These are phyloP conservation scores for Flaveria floridana DNA, from an alignment of 140 eudicot genomes.

Conservation along the genomic window DNA sequence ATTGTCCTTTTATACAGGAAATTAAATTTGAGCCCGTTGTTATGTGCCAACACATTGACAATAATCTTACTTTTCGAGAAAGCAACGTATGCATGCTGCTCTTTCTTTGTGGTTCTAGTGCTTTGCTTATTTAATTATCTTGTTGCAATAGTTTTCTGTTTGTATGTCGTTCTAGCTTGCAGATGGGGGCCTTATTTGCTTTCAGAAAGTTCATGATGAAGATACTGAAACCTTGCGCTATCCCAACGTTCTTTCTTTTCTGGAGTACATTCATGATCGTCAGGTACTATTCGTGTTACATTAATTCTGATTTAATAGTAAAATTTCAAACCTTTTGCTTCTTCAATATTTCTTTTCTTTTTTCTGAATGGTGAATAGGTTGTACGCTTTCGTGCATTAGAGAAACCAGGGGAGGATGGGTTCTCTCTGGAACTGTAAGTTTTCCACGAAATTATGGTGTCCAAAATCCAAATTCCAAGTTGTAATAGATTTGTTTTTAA, in stretches of 20 bases:
- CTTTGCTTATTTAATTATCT: neutral
- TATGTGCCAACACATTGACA: constrained; percentile 63
- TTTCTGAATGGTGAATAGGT: constrained; percentile 10
- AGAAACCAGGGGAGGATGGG: too few relatives aligned
- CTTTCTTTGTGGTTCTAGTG: constrained; percentile 3
- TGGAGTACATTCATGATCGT: constrained; percentile 64
- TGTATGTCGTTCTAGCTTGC: constrained; percentile 49
- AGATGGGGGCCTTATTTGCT: constrained; percentile 79
- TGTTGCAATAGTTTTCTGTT: constrained; percentile 2
- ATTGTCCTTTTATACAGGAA: constrained; percentile 43
- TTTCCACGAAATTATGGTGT: too few relatives aligned
- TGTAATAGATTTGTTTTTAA: constrained; percentile 19
- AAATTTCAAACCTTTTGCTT: too few relatives aligned
- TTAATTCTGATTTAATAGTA: neutral
- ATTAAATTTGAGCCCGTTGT: constrained; percentile 59
- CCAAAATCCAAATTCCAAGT: too few relatives aligned
- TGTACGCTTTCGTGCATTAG: too few relatives aligned
- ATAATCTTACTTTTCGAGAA: constrained; percentile 50
- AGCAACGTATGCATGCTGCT: constrained; percentile 45
- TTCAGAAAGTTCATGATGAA: constrained; percentile 57
- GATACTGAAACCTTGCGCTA: constrained; percentile 41
- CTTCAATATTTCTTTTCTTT: neutral
- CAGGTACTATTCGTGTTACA: constrained; percentile 41
- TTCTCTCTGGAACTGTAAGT: too few relatives aligned
- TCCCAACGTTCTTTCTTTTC: constrained; percentile 66